Percentiles rank a stretch among this genome's conserved stretches.
Evolutionary conservation across 129 eudicot species (phyloP).

Genomic region (Artemisia argyi): DNA sequence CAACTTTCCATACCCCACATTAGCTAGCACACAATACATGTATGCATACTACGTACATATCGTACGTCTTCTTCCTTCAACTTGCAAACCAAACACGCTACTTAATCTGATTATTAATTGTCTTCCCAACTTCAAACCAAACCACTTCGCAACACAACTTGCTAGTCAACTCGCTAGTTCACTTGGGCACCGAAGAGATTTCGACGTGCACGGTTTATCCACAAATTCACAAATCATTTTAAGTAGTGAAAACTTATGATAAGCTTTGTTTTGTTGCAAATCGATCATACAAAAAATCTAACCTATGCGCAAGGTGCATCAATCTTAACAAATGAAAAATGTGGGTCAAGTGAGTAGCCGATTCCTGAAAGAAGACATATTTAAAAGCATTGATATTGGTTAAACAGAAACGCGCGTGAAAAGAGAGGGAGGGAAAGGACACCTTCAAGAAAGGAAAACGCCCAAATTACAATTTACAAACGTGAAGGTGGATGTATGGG

Average conservation of each 20-base stretch:
- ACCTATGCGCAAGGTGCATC: slow-evolving; percentile 97
- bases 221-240: no score
- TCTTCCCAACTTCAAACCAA: no score
- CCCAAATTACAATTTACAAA: slow-evolving; percentile 84
- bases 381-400: slow-evolving; percentile 3
- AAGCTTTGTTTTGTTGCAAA: slow-evolving; percentile 10
- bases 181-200: no score
- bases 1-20: no score
- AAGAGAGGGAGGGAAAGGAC: slow-evolving; percentile 29
- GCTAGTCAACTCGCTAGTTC: no score
- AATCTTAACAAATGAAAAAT: slow-evolving; percentile 83
- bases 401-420: not conserved
- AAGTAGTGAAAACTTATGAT: not conserved
- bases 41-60: no score
- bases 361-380: slow-evolving; percentile 50
- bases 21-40: no score
- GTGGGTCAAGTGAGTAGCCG: slow-evolving; percentile 76
- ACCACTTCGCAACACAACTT: no score
- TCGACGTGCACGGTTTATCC: no score
- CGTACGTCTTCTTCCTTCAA: no score
- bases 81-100: no score
- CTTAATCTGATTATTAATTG: no score
- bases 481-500: slow-evolving; percentile 91
- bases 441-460: slow-evolving; percentile 99
- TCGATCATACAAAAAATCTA: slow-evolving; percentile 18